These are phyloP conservation scores for Mercurialis annua DNA, from an alignment of 345 rosid genomes.

Conservation along the genomic window DNA sequence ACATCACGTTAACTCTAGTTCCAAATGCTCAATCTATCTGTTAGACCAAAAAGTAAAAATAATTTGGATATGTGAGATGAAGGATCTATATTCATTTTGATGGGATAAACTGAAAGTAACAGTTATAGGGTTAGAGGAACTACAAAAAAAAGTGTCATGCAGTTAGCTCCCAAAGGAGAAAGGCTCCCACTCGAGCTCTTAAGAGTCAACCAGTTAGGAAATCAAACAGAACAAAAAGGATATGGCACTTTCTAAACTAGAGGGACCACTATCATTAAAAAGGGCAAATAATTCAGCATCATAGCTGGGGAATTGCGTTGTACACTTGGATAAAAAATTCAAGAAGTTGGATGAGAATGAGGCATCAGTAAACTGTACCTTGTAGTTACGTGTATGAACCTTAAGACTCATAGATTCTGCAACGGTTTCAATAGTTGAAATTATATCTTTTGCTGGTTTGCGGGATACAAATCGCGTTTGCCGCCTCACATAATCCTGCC, in stretches of 20 bases:
- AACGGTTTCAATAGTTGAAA: slow-evolving; percentile 65
- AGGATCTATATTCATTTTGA: too few species aligned
- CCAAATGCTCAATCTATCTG: background rate
- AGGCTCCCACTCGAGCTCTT: too few species aligned
- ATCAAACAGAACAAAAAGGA: too few species aligned
- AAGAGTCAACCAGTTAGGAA: too few species aligned
- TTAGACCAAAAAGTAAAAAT: too few species aligned
- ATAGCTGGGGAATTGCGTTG: background rate
- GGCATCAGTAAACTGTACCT: slow-evolving; percentile 42
- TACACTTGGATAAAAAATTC: background rate
- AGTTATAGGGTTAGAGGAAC: too few species aligned
- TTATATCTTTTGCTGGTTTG: slow-evolving; percentile 57
- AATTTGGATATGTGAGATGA: too few species aligned
- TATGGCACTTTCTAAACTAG: too few species aligned
- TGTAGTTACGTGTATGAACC: slow-evolving; percentile 67
- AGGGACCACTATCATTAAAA: background rate
- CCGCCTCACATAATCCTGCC: slow-evolving; percentile 68
- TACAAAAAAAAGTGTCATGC: too few species aligned
- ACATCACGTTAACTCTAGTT: background rate
- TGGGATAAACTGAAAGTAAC: too few species aligned
- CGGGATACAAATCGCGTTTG: slow-evolving; percentile 90
- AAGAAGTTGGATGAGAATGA: background rate
- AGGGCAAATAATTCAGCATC: background rate
- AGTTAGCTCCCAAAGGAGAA: too few species aligned
- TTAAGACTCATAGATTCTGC: slow-evolving; percentile 60